phyloP scores from a whole-genome alignment of 495 filamentous ascomycete species.

The Bombardia bombarda region DNA sequence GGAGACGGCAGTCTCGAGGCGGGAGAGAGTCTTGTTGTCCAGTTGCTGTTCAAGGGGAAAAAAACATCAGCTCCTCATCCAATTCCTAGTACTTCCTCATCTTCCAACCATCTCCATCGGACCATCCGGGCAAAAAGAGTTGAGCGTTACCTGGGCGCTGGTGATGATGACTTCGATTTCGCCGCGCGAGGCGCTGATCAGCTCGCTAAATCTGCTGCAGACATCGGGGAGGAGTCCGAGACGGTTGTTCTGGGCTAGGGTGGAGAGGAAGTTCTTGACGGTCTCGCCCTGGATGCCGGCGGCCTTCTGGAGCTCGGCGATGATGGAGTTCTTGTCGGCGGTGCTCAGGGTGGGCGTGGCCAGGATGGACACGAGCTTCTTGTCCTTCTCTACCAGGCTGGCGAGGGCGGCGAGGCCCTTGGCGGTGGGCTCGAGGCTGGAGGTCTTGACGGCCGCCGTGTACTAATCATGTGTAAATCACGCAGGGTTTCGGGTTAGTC shows the following conservation, averaged over 20 bases:
- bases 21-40: conserved; percentile 72
- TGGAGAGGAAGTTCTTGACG: conserved; percentile 85
- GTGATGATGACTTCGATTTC: conserved; percentile 90
- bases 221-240: conserved; percentile 73
- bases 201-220: conserved; percentile 73
- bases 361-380: conserved; percentile 69
- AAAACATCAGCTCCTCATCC: not conserved
- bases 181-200: conserved; percentile 83
- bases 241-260: conserved; percentile 93
- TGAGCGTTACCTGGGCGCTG: conserved; percentile 75
- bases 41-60: conserved; percentile 51
- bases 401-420: conserved; percentile 64
- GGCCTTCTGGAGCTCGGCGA: conserved; percentile 76
- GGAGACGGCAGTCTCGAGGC: conserved; percentile 78
- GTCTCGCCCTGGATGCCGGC: conserved; percentile 63
- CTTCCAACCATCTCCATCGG: not conserved
- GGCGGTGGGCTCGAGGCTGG: conserved; percentile 71
- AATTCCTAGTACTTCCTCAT: not conserved
- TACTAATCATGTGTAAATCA: conserved; percentile 53
- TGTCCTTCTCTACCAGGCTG: conserved; percentile 66
- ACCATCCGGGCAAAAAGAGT: not conserved
- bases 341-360: conserved; percentile 67
- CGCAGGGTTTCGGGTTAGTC: conserved; percentile 26
- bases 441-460: conserved; percentile 85
- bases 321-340: conserved; percentile 73